Base-by-base conservation (phyloP, 768 basidiomycete species). In the Rhodotorula graminis region DNA sequence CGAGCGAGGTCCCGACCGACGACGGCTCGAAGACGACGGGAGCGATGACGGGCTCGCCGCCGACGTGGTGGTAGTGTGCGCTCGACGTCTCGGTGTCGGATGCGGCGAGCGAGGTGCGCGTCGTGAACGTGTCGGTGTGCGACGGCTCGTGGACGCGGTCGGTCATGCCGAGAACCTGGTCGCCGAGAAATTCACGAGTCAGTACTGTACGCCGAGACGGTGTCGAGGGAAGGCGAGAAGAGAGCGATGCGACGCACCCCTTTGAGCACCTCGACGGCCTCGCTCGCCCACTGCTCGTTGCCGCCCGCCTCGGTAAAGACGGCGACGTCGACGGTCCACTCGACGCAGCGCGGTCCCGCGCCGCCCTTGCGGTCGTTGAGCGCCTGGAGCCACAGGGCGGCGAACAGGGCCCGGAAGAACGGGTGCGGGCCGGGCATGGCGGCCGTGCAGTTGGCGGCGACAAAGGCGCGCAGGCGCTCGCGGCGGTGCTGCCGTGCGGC, bases 291-390 rank as follows among this genome's bases (percentile, higher is more conserved):
- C 0, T 31, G 29, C 21, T 53, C 66, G 9, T 65, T 65, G 47
- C 74, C 67, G 8, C 77, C 70, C n/a, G 69, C 74, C 58, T 77
- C 77, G 23, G 63, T 61, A 27, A 77, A 75, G 0, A 77, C 74
- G 12, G 69, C 66, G 3, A 75, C 62, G 29, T 77, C 74, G 15
- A 77, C 64, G n/a, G 69, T 70, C 73, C 74, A 75, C 55, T 73
- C 72, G 27, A 77, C 67, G 57, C 69, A 56, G 42, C 67, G 55
- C 46, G 7, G 29, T 23, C 75, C 75, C 15, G 71, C 72, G 27
- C 71, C 75, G 8, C 69, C 77, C 47, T 56, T 62, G 4, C 27
- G 25, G 27, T 62, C 42, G 11, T 63, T 46, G 23, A 70, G 37
- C 23, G 67, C 63, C 49, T 75, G 77, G 15, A 77, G 25, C 52